Evolutionary conservation across 2,329 filamentous ascomycete genomes (phyloP).

Genomic region (Xylariaceae sp.): DNA sequence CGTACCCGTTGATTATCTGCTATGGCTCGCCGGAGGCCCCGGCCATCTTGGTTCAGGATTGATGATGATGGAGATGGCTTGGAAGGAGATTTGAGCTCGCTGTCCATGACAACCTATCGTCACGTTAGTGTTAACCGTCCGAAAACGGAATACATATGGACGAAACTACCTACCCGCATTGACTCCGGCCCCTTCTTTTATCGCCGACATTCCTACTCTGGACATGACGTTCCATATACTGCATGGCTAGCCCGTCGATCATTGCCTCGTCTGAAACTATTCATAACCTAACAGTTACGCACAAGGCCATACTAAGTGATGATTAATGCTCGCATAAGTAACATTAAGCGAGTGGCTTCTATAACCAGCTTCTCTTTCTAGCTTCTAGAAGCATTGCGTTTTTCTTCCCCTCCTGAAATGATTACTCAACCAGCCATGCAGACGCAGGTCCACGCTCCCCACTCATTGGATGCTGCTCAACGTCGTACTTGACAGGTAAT

Average conservation of each 20-base stretch:
- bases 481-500: neutral
- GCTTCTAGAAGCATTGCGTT: neutral
- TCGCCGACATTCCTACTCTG: neutral
- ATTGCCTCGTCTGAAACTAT: neutral
- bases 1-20: neutral
- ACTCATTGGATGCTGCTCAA: neutral
- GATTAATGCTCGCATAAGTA: neutral
- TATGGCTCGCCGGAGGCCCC: neutral
- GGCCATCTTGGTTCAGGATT: neutral
- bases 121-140: neutral
- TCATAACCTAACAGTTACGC: neutral
- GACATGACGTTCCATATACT: neutral
- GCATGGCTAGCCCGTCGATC: neutral
- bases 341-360: neutral
- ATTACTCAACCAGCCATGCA: neutral
- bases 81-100: neutral
- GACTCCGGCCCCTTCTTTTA: neutral
- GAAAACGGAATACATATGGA: neutral
- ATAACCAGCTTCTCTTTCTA: neutral
- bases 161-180: neutral
- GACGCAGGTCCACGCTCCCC: neutral
- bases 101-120: neutral
- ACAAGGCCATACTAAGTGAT: neutral
- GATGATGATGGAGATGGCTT: neutral
- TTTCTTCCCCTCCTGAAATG: neutral